Evolutionary conservation across 805 yeast species (phyloP), one percentile per base, ranked within the genome.

Genomic region (Candida railenensis): DNA sequence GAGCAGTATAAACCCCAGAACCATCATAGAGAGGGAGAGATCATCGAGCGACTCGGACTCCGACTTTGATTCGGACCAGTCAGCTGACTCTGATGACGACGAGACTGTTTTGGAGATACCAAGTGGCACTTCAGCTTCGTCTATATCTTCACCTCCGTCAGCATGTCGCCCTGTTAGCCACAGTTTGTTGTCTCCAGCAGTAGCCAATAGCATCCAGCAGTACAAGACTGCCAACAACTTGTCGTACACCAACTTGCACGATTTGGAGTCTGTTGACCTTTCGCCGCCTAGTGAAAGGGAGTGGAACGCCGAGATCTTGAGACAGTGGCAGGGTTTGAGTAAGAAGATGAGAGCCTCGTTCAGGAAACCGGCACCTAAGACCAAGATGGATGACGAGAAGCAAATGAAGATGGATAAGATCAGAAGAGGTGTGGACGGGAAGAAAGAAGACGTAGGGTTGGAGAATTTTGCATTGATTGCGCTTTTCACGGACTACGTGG

Each of bases 351-450:
- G 81, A 61, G 77, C 83, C 39, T 74, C 83, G 21, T 89, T 85
- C 65, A 77, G 86, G 46, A 83, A 82, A 53, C 96, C 96, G 0
- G 65, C 74, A 1, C 95, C 96, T 2, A 85, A 85, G n/a, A 67
- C 81, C 1, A 65, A 69, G 19, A 58, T 89, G 58, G 77, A 79
- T 9, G 71, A 71, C 5, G 83, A 80, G 37, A 80, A 79, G 47
- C 71, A 73, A 33, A 80, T 79, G 53, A 61, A 73, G 46, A 65
- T 89, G 38, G 96, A 89, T 63, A 79, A 87, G 44, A 83, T 89
- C 40, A 73, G 78, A 41, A 75, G 96, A 54, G 92, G 96, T 11
- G 96, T 89, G 15, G 96, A 89, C 64, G 96, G 96, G 5, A 75
- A 80, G 38, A 77, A 80, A 57, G 83, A 80, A 43, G 82, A 79